Evolutionary conservation across 2,329 filamentous ascomycete species (phyloP).

Genomic region (Leptosphaerulina australis): DNA sequence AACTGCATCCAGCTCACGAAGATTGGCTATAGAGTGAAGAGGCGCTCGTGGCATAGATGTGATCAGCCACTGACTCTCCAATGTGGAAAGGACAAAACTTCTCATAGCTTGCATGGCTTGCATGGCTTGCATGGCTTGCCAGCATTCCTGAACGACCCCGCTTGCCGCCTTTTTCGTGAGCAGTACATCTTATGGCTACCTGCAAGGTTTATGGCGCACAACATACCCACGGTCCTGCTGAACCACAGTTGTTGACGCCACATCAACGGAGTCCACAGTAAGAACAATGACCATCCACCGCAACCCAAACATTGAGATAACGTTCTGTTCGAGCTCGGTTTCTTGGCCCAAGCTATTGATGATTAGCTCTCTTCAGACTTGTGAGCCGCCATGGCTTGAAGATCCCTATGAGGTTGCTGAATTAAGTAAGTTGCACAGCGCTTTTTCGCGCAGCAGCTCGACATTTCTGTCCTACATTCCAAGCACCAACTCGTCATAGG

Average conservation of each 20-base stretch:
- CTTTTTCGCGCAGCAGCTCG: constrained; percentile 14
- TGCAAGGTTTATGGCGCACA: constrained; percentile 14
- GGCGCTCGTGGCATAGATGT: constrained; percentile 25
- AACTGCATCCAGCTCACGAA: constrained; percentile 5
- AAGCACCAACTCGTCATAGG: constrained; percentile 6
- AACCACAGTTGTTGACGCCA: constrained; percentile 13
- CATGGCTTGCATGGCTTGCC: too few species aligned
- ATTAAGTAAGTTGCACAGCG: constrained; percentile 16
- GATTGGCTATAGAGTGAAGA: constrained; percentile 19
- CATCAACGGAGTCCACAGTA: constrained; percentile 8
- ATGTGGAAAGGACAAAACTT: constrained; percentile 2
- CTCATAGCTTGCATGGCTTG: constrained; percentile 3
- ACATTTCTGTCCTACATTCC: constrained; percentile 19
- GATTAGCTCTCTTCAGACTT: background rate
- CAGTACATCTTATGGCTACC: constrained; percentile 14
- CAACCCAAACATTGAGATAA: constrained; percentile 12
- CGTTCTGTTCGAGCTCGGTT: background rate
- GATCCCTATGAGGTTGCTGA: constrained; percentile 6
- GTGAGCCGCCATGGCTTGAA: background rate
- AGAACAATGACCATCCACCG: constrained; percentile 1
- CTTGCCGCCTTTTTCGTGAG: constrained; percentile 11
- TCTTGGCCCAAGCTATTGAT: background rate
- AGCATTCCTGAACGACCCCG: constrained; percentile 3
- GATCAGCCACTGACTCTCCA: constrained; percentile 20
- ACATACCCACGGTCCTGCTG: constrained; percentile 1